Evolutionary conservation across 306 rosid species (phyloP).

Genomic region (Potentilla sterilis): DNA sequence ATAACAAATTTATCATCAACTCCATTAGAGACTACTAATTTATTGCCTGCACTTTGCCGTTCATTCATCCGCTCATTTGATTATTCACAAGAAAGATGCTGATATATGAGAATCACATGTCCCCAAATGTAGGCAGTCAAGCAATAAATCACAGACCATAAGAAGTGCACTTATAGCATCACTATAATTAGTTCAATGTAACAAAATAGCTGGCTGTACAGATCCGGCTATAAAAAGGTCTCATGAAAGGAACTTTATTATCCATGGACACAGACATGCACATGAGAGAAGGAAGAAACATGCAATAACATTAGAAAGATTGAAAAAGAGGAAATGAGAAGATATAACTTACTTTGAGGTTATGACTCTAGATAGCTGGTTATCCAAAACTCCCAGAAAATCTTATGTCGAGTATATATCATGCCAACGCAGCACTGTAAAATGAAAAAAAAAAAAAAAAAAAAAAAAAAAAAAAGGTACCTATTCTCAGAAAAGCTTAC

Average conservation of each 20-base stretch:
- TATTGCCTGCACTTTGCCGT: no score
- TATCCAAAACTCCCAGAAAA: not conserved
- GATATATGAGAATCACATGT: not conserved
- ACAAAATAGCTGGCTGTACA: not conserved
- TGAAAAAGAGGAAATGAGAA: not conserved
- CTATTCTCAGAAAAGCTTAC: not conserved
- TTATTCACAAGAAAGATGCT: not conserved
- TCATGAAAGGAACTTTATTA: not conserved
- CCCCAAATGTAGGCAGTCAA: not conserved
- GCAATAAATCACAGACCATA: not conserved
- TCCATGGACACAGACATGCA: not conserved
- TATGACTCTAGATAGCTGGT: not conserved
- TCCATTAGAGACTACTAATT: not conserved
- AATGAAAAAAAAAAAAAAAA: no score
- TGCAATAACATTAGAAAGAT: not conserved
- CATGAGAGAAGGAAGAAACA: not conserved
- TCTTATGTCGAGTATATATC: not conserved
- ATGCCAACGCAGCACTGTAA: not conserved
- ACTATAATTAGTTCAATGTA: not conserved
- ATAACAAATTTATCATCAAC: not conserved
- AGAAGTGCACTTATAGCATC: not conserved
- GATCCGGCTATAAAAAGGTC: not conserved
- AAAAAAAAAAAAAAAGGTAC: no score
- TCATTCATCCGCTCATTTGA: not conserved
- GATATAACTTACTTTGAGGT: not conserved